These are phyloP conservation scores for Leishmania guyanensis DNA, from an alignment of 208 protist genomes.

Conservation along the genomic window DNA sequence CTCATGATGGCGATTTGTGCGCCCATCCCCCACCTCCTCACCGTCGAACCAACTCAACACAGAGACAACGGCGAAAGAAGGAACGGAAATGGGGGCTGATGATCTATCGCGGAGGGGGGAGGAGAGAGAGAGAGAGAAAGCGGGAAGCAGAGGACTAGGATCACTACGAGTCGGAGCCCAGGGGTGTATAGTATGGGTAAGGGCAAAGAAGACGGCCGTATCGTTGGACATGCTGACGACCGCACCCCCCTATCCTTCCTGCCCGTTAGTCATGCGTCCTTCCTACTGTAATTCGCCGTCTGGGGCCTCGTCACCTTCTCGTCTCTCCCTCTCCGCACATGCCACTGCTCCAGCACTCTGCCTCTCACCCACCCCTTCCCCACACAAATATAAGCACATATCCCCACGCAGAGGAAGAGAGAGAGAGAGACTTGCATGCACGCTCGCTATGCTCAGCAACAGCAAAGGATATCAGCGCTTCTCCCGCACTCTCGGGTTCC, in stretches of 20 bases:
- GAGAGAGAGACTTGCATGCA: not conserved
- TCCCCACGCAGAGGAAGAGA: not conserved
- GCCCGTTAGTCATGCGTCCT: not conserved
- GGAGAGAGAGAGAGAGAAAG: not conserved
- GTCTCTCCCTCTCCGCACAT: not conserved
- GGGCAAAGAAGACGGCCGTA: not conserved
- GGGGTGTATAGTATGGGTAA: not conserved
- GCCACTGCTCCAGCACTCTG: not conserved
- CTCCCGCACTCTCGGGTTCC: slow-evolving; percentile 42
- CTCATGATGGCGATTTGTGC: not conserved
- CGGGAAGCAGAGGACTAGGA: not conserved
- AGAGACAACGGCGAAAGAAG: not conserved
- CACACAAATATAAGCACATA: not conserved
- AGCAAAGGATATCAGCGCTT: slow-evolving; percentile 43
- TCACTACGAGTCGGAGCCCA: not conserved
- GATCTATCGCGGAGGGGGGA: not conserved
- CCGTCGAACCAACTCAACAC: not conserved
- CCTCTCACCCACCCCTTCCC: not conserved
- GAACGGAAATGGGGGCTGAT: not conserved
- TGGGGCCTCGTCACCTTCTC: not conserved
- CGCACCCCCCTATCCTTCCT: not conserved
- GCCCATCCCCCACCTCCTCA: not conserved
- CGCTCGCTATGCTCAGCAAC: slow-evolving; percentile 65
- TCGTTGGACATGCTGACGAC: not conserved
- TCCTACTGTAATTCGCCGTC: not conserved